These are phyloP conservation scores for Rhododendron mucronatum DNA, from an alignment of 148 eudicot species.

Conservation along the genomic window DNA sequence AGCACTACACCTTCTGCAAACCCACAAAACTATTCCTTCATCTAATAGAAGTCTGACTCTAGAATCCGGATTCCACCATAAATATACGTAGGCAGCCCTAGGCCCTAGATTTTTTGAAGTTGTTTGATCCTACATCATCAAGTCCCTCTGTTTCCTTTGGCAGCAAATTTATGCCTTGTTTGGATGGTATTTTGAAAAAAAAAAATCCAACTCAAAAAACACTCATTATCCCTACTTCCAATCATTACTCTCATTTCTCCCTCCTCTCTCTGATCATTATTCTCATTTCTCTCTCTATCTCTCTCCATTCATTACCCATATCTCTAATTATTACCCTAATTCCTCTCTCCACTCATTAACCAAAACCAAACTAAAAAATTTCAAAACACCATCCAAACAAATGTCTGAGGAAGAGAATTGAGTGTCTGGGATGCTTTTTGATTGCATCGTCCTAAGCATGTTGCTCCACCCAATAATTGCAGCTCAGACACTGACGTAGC, in stretches of 20 bases:
- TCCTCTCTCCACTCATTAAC: too few species aligned
- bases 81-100: neutral
- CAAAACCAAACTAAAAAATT: too few species aligned
- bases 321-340: too few species aligned
- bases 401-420: neutral
- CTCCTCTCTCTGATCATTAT: too few species aligned
- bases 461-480: neutral
- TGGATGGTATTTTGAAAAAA: too few species aligned
- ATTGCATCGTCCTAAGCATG: neutral
- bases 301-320: too few species aligned
- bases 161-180: neutral
- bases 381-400: too few species aligned
- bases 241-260: too few species aligned
- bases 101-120: neutral
- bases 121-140: neutral
- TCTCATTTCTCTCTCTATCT: too few species aligned
- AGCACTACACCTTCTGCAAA: neutral
- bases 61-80: neutral
- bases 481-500: neutral
- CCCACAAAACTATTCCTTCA: neutral
- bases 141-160: neutral
- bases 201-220: too few species aligned
- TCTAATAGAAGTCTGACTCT: neutral
- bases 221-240: too few species aligned
- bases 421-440: neutral